Base-by-base conservation (phyloP, 192 early-diverging fungal genomes). In the Linnemannia schmuckeri region DNA sequence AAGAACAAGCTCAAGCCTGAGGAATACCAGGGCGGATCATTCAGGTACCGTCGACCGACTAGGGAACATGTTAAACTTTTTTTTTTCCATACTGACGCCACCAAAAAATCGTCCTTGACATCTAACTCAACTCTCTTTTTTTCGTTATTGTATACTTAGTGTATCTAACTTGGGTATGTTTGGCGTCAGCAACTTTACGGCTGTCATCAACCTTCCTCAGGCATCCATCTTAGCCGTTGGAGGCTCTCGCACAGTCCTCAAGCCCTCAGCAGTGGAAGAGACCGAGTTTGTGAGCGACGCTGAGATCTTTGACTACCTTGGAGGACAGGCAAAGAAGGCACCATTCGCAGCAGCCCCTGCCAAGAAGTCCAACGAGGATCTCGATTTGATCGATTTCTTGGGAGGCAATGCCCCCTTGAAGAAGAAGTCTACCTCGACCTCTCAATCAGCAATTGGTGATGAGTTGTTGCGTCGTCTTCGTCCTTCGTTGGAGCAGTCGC, bases 161-260 rank as follows among this genome's bases (percentile, higher is more conserved):
- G 95, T 99, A 81, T 97, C 95, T 78, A 97, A 99, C 91, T 90
- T 99, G 79, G 97, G 96, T 72, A 97, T 97, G 96, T 96, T 94
- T 89, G 96, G 95, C 27, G 94, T 97, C 78, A 89, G 88, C 72
- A 92, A 94, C 81, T 97, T 97, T 90, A 96, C 97, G 27, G 97
- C 96, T 49, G 96, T 97, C 75, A 96, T 97, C 88, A 97, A 97
- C 92, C 94, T 93, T 37, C 97, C 97, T 9, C 96, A 97, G 57
- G 76, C 96, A 3, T 90, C 90, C 72, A 98, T 96, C 76, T 91
- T 98, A 46, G 96, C 96, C 68, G 93, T 98, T 54, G 97, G 97
- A 37, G 79, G 85, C 37, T 77, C 82, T 10, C 85, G 88, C 22
- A 80, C 84, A 37, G 71, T 85, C 18, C 44, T 83, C 52, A 82